Evolutionary conservation across 2,329 filamentous ascomycete species (phyloP).

Genomic region (Cercospora beticola): DNA sequence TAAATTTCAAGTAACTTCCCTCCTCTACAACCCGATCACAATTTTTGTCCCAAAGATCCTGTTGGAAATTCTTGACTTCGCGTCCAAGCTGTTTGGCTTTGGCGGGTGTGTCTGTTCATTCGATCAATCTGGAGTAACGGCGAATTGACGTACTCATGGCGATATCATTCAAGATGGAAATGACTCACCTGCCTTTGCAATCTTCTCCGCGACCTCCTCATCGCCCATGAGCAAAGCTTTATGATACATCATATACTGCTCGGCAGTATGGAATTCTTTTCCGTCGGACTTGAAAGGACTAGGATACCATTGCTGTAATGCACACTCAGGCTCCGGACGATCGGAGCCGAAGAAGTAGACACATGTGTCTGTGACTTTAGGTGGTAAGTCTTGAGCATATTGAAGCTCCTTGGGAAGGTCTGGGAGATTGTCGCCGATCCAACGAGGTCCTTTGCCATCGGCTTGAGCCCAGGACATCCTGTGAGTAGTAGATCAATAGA

Average conservation of each 20-base stretch:
- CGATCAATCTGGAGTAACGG: not conserved
- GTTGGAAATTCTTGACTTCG: slow-evolving; percentile 37
- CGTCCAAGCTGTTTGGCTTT: slow-evolving; percentile 36
- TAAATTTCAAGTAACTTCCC: slow-evolving; percentile 39
- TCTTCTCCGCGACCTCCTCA: slow-evolving; percentile 31
- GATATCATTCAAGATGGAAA: no score
- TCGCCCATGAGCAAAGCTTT: slow-evolving; percentile 39
- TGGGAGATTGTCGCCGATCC: slow-evolving; percentile 22
- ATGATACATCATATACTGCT: slow-evolving; percentile 41
- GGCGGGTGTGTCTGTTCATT: slow-evolving; percentile 20
- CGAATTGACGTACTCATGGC: no score
- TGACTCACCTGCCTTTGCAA: slow-evolving; percentile 23
- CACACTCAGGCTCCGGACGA: slow-evolving; percentile 23
- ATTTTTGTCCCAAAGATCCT: slow-evolving; percentile 32
- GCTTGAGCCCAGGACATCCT: slow-evolving; percentile 15
- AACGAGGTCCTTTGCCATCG: slow-evolving; percentile 22
- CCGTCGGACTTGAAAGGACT: slow-evolving; percentile 22
- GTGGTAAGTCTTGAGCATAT: slow-evolving; percentile 22
- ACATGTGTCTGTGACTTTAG: slow-evolving; percentile 26
- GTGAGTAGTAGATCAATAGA: not conserved
- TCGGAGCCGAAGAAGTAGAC: slow-evolving; percentile 31
- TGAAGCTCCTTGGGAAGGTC: slow-evolving; percentile 14
- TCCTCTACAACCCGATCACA: slow-evolving; percentile 36
- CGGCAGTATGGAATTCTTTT: slow-evolving; percentile 25
- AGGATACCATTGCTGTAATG: slow-evolving; percentile 32